Conservation (phyloP, 73 alveolate species). For the Urostyla sp. region DNA sequence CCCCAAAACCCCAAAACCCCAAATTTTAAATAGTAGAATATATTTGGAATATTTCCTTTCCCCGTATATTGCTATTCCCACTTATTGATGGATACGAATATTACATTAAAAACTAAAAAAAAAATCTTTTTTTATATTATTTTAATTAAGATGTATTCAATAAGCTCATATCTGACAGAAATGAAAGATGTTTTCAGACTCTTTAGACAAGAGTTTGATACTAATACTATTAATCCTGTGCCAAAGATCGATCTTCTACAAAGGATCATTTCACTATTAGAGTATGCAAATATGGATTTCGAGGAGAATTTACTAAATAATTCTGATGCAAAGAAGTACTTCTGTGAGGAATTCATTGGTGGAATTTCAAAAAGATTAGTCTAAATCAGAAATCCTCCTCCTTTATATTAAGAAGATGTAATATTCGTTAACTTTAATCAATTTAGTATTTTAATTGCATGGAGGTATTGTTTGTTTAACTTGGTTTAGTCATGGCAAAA, state of each 20-base stretch:
- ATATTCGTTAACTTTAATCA: background rate
- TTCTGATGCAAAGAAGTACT: conserved; percentile 22
- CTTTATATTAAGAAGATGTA: background rate
- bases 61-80: no score
- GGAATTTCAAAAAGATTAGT: conserved; percentile 10
- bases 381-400: background rate
- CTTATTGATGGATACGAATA: no score
- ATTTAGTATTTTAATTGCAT: background rate
- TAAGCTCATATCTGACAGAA: conserved; percentile 1
- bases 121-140: no score
- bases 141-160: no score
- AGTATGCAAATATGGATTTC: background rate
- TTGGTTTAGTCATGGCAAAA: background rate
- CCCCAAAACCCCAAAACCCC: background rate
- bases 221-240: no score
- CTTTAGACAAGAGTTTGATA: background rate
- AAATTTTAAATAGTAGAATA: background rate
- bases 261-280: background rate
- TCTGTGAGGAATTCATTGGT: conserved; percentile 31
- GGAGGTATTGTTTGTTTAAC: background rate
- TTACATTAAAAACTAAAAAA: no score
- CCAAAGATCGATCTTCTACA: conserved; percentile 9
- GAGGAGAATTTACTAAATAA: background rate
- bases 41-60: no score
- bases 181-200: background rate